A percentile compares a stretch with the other conserved stretches of the same genome.
Evolutionary conservation across 352 stramenopile species (phyloP).

Genomic region (Pythium apleroticum): DNA sequence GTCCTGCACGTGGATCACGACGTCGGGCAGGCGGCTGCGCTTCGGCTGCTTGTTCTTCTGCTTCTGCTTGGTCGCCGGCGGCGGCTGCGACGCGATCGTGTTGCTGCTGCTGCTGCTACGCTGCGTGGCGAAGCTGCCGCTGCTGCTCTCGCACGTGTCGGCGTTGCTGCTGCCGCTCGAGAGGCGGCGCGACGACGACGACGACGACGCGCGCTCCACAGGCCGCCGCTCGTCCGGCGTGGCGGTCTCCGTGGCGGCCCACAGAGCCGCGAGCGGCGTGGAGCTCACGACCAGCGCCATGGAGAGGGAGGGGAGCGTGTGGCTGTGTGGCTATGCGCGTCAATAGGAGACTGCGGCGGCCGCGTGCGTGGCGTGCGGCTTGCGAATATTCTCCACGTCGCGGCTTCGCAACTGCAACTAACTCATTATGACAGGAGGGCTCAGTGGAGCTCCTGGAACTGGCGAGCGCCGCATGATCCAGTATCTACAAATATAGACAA

Average conservation of each 20-base stretch:
- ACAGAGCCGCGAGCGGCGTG: constrained; percentile 9
- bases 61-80: not conserved
- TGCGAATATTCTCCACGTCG: constrained; percentile 18
- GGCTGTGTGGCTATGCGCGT: not conserved
- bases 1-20: constrained; percentile 46
- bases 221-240: constrained; percentile 10
- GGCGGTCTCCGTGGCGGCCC: constrained; percentile 2
- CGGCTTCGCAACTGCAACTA: constrained; percentile 30
- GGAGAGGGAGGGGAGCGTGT: not conserved
- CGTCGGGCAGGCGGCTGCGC: constrained; percentile 31
- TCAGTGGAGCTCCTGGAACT: constrained; percentile 11
- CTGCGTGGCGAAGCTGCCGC: constrained; percentile 11
- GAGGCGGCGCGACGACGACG: constrained; percentile 12
- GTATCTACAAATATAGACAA: constrained; percentile 12
- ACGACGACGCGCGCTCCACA: constrained; percentile 5
- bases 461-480: not conserved
- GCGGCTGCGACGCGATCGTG: not conserved
- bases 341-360: not conserved
- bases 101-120: constrained; percentile 15
- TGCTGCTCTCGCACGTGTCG: constrained; percentile 10
- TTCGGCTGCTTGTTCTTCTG: constrained; percentile 22
- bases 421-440: constrained; percentile 30
- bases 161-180: constrained; percentile 12
- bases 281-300: constrained; percentile 30
- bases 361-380: constrained; percentile 8